These are phyloP conservation scores for Trichoderma sp. DNA, from an alignment of 2,329 filamentous ascomycete species.

Conservation along the genomic window DNA sequence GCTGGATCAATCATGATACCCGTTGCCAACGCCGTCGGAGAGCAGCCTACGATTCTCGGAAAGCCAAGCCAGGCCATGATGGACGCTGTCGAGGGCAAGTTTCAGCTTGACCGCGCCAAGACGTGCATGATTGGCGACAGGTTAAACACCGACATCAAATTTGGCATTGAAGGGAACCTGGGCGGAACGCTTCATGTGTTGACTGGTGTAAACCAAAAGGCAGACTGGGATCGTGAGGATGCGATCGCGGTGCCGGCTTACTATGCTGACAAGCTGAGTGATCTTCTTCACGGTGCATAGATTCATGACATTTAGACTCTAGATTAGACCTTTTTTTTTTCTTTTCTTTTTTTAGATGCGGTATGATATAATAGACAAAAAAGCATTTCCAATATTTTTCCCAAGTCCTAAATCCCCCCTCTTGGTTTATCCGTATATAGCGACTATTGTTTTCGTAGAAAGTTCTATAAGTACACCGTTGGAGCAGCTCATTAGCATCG, in stretches of 20 bases:
- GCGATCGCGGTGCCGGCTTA: conserved; percentile 71
- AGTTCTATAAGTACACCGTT: not conserved
- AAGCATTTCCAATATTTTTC: not conserved
- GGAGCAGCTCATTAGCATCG: not conserved
- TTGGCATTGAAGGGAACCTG: conserved; percentile 85
- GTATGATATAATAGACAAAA: conserved; percentile 9
- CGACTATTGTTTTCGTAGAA: not conserved
- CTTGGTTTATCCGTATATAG: not conserved
- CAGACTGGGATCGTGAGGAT: conserved; percentile 71
- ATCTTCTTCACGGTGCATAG: conserved; percentile 51
- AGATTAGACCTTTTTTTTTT: conserved; percentile 2
- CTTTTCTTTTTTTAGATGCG: conserved; percentile 18
- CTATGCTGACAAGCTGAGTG: conserved; percentile 81
- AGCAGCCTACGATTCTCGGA: conserved; percentile 74
- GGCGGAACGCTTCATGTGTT: conserved; percentile 89
- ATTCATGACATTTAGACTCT: conserved; percentile 18
- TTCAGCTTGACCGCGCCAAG: conserved; percentile 76
- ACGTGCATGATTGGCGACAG: conserved; percentile 97
- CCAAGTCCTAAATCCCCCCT: not conserved
- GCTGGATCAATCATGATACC: conserved; percentile 81
- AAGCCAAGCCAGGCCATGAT: conserved; percentile 99
- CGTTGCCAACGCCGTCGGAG: conserved; percentile 67
- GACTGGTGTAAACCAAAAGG: conserved; percentile 84
- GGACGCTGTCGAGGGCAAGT: conserved; percentile 97
- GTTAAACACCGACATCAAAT: conserved; percentile 92